phyloP scores from a whole-genome alignment of 1,284 basidiomycete species.

The Pascua guehoae region DNA sequence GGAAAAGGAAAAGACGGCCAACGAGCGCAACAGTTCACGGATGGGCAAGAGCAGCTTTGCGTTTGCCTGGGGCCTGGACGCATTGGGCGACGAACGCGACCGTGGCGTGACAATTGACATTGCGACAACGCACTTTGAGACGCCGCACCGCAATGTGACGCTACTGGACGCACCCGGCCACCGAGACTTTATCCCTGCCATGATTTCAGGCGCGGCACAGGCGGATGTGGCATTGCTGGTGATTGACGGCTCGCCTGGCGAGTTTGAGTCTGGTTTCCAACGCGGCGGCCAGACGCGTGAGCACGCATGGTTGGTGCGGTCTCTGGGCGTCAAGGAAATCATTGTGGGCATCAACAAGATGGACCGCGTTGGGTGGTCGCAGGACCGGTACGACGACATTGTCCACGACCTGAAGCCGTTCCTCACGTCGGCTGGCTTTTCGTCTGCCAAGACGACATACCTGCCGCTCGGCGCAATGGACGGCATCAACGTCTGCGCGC shows the following conservation, averaged over 20 bases:
- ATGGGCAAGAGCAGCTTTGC: constrained; percentile 92
- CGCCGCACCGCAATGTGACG: constrained; percentile 74
- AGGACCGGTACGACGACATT: constrained; percentile 81
- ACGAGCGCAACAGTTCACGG: constrained; percentile 86
- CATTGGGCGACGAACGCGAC: constrained; percentile 85
- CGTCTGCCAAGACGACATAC: constrained; percentile 70
- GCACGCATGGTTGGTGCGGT: constrained; percentile 86
- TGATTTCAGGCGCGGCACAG: constrained; percentile 97
- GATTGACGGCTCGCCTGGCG: constrained; percentile 82
- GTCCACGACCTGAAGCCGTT: constrained; percentile 71
- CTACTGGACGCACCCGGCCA: constrained; percentile 96
- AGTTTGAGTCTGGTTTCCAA: constrained; percentile 94
- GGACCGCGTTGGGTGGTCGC: constrained; percentile 80
- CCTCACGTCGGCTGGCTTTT: constrained; percentile 81
- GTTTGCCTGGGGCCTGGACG: constrained; percentile 97
- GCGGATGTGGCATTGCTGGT: constrained; percentile 96
- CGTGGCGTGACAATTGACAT: constrained; percentile 98
- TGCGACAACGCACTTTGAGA: constrained; percentile 76
- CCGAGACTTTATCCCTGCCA: constrained; percentile 96
- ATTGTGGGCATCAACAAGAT: constrained; percentile 94
- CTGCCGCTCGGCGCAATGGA: constrained; percentile 86
- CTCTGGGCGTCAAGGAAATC: constrained; percentile 89
- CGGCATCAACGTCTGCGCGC: constrained; percentile 69
- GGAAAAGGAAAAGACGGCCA: constrained; percentile 76
- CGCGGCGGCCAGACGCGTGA: constrained; percentile 95